phyloP scores from a whole-genome alignment of 352 stramenopile genomes.

The Phytophthora podocarpi region DNA sequence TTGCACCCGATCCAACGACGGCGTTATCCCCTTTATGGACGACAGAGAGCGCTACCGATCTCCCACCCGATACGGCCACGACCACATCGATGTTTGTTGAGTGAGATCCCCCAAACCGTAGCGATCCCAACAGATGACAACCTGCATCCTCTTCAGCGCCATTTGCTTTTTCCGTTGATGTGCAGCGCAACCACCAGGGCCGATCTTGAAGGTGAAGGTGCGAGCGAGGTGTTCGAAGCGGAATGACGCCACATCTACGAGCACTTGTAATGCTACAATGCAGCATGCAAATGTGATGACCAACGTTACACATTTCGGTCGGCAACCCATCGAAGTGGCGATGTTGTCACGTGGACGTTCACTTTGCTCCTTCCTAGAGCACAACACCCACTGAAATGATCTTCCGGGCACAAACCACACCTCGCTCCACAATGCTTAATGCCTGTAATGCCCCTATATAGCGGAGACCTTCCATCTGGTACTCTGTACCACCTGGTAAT shows the following conservation, averaged over 20 bases:
- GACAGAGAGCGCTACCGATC: constrained; percentile 1
- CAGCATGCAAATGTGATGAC: too few relatives aligned
- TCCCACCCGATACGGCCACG: background rate
- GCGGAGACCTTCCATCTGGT: constrained; percentile 1
- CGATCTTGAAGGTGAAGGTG: too few relatives aligned
- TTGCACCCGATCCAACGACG: constrained; percentile 15
- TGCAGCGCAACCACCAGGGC: background rate
- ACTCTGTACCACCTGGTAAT: constrained; percentile 3
- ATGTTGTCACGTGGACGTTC: constrained; percentile 5
- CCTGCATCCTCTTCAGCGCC: constrained; percentile 13
- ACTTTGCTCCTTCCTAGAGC: constrained; percentile 1
- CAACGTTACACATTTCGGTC: background rate
- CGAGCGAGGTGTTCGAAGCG: too few relatives aligned
- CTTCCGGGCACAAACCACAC: too few relatives aligned
- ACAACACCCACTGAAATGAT: constrained; percentile 14
- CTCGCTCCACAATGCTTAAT: too few relatives aligned
- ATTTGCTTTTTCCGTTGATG: constrained; percentile 23
- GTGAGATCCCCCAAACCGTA: too few relatives aligned
- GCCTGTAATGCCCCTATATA: too few relatives aligned
- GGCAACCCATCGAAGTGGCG: background rate
- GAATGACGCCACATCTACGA: too few relatives aligned
- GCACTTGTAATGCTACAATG: too few relatives aligned
- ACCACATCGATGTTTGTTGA: constrained; percentile 5
- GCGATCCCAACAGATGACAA: constrained; percentile 17
- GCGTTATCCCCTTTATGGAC: background rate